These are phyloP conservation scores for Beauveria varroae DNA, from an alignment of 2,329 filamentous ascomycete genomes.

Conservation along the genomic window DNA sequence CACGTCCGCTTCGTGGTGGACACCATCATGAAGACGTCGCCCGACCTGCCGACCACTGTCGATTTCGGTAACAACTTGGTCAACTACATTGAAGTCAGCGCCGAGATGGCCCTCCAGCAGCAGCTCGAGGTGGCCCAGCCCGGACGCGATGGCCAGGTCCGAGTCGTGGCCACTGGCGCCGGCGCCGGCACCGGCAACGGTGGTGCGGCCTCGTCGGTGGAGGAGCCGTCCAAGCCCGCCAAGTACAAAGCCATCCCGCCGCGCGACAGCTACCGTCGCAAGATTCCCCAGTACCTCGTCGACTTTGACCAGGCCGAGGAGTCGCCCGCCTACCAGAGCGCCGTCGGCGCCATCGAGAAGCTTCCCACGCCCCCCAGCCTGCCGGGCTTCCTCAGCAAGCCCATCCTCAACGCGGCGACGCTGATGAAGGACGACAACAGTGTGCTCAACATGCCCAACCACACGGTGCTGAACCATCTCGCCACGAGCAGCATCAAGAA, in stretches of 20 bases:
- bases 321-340: conserved; percentile 63
- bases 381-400: conserved; percentile 87
- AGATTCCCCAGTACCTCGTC: conserved; percentile 76
- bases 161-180: conserved; percentile 20
- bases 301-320: conserved; percentile 85
- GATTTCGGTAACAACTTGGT: conserved; percentile 97
- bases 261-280: conserved; percentile 56
- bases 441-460: conserved; percentile 93
- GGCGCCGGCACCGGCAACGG: conserved; percentile 16
- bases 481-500: conserved; percentile 98
- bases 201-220: conserved; percentile 23
- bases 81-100: conserved; percentile 92
- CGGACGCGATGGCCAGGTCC: conserved; percentile 24
- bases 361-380: conserved; percentile 77
- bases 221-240: conserved; percentile 37
- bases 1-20: conserved; percentile 96
- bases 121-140: conserved; percentile 20
- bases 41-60: conserved; percentile 84
- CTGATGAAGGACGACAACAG: conserved; percentile 98
- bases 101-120: conserved; percentile 55
- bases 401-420: conserved; percentile 84
- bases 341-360: conserved; percentile 66
- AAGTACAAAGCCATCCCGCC: conserved; percentile 43
- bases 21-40: conserved; percentile 83
- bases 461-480: conserved; percentile 92